Conservation (phyloP, 139 green algal genomes). For the Chlorella sp. region DNA sequence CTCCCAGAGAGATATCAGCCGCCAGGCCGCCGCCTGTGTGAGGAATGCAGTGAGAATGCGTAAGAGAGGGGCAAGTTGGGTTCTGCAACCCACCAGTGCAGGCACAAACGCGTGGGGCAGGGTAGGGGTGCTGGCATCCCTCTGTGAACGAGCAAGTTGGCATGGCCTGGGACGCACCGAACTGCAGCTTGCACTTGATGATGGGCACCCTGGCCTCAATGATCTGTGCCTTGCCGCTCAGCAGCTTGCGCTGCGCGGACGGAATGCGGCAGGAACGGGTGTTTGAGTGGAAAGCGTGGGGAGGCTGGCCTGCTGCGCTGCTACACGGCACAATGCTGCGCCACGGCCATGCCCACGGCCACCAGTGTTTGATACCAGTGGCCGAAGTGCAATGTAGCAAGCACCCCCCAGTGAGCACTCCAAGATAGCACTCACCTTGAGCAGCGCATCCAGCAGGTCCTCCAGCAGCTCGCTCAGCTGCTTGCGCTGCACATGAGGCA, state of each 20-base stretch:
- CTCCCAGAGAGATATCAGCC: constrained; percentile 80
- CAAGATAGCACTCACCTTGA: neutral
- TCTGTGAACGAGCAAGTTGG: too few species aligned
- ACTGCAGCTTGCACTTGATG: constrained; percentile 69
- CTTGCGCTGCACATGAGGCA: constrained; percentile 16
- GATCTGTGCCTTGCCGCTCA: constrained; percentile 37
- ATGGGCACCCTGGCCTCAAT: constrained; percentile 78
- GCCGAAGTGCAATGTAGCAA: too few species aligned
- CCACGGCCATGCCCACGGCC: too few species aligned
- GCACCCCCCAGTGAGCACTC: too few species aligned
- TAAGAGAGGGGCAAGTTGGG: too few species aligned
- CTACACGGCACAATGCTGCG: neutral
- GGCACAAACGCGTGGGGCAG: too few species aligned
- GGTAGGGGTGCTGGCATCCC: too few species aligned
- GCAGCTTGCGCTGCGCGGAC: constrained; percentile 8
- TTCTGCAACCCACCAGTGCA: too few species aligned
- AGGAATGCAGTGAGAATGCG: too few species aligned
- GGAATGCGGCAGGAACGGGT: neutral
- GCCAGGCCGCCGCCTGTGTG: constrained; percentile 31
- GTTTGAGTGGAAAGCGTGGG: neutral
- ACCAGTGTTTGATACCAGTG: too few species aligned
- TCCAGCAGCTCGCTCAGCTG: constrained; percentile 40
- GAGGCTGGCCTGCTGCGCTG: neutral
- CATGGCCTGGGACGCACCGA: too few species aligned
- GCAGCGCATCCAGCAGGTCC: constrained; percentile 50